Percentiles rank a stretch among this genome's conserved stretches.
phyloP scores from a whole-genome alignment of 1,139 yeast species.

The Yamadazyma triangularis region DNA sequence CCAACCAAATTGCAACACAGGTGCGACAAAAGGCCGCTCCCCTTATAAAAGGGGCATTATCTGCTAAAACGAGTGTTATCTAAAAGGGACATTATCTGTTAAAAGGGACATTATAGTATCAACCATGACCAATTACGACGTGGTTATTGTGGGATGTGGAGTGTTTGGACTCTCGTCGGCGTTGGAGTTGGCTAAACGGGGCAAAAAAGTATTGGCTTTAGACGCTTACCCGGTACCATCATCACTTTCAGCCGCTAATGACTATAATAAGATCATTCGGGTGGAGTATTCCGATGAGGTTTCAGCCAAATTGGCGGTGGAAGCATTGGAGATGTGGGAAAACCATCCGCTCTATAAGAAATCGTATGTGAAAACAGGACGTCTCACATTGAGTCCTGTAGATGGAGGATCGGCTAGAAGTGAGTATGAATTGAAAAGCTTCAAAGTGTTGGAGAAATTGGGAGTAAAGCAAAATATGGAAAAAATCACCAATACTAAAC shows the following conservation, averaged over 20 bases:
- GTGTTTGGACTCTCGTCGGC: slow-evolving; percentile 16
- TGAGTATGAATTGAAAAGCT: slow-evolving; percentile 15
- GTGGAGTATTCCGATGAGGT: neutral
- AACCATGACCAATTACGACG: no score
- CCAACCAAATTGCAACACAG: no score
- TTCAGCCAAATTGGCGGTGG: slow-evolving; percentile 27
- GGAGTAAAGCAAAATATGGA: slow-evolving; percentile 2
- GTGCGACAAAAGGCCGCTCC: no score
- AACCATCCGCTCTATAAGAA: slow-evolving; percentile 23
- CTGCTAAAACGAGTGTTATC: no score
- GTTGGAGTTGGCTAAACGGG: slow-evolving; percentile 12
- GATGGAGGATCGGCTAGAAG: slow-evolving; percentile 13
- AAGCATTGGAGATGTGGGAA: slow-evolving; percentile 36
- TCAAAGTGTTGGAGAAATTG: slow-evolving; percentile 13
- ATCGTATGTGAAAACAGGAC: slow-evolving; percentile 29
- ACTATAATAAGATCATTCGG: slow-evolving; percentile 40
- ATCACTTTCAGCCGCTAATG: slow-evolving; percentile 43
- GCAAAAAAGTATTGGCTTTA: slow-evolving; percentile 14
- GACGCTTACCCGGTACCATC: slow-evolving; percentile 43
- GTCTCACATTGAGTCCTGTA: slow-evolving; percentile 12
- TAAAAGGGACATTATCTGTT: no score
- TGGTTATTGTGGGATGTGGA: slow-evolving; percentile 15
- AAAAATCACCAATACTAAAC: slow-evolving; percentile 9
- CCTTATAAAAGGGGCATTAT: no score
- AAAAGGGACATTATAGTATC: no score